A percentile compares a stretch with the other conserved stretches of the same genome.
Conservation (phyloP, 768 basidiomycete species). For the Trametes sanguinea region DNA sequence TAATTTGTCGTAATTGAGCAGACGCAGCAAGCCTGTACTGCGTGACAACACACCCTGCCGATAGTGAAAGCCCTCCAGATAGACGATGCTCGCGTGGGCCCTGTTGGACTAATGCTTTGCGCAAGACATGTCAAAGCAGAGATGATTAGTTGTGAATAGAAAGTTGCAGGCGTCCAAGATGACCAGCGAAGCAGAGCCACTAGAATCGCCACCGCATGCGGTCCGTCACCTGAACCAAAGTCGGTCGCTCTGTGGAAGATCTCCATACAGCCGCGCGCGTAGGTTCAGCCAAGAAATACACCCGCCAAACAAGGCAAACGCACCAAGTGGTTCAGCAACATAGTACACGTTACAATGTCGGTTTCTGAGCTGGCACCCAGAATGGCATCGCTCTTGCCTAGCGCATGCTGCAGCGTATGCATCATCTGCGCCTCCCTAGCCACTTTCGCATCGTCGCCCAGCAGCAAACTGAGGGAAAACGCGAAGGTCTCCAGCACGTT, state of each 20-base stretch:
- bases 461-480: constrained; percentile 57
- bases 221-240: constrained; percentile 62
- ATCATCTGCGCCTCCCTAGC: constrained; percentile 73
- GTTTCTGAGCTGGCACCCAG: constrained; percentile 60
- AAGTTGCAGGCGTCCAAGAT: constrained; percentile 29
- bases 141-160: constrained; percentile 57
- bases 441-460: constrained; percentile 70
- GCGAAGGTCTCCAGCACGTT: constrained; percentile 61
- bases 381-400: constrained; percentile 56
- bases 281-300: not conserved
- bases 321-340: constrained; percentile 65
- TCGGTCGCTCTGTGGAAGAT: constrained; percentile 57
- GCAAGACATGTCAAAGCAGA: constrained; percentile 64
- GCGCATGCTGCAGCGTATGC: constrained; percentile 58
- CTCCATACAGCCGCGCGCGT: constrained; percentile 36
- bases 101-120: constrained; percentile 42
- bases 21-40: no score
- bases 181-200: constrained; percentile 29
- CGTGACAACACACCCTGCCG: constrained; percentile 55
- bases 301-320: constrained; percentile 21
- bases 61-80: constrained; percentile 75
- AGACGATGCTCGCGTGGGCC: constrained; percentile 24
- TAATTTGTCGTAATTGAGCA: constrained; percentile 27
- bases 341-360: constrained; percentile 64
- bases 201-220: constrained; percentile 26